Evolutionary conservation across 257 asterid species (phyloP).

Genomic region (Misopates orontium): DNA sequence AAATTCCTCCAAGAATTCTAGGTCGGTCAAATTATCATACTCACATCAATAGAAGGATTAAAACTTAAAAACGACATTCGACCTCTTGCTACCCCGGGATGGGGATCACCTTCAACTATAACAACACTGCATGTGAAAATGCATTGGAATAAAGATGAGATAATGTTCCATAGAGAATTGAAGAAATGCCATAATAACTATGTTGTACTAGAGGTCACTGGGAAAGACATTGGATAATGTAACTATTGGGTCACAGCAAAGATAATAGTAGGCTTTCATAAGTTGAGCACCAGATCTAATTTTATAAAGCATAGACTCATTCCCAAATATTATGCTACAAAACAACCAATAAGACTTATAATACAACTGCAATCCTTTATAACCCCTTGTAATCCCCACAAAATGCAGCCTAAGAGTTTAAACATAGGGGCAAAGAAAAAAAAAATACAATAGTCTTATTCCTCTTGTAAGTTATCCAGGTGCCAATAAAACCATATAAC

Average conservation of each 20-base stretch:
- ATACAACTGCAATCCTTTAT: not conserved
- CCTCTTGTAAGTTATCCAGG: too few species aligned
- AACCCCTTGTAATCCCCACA: not conserved
- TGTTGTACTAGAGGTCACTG: not conserved
- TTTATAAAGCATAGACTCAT: too few species aligned
- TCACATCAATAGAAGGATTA: constrained; percentile 94
- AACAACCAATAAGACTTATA: too few species aligned
- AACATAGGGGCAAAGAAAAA: too few species aligned
- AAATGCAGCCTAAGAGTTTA: too few species aligned
- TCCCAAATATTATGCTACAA: too few species aligned
- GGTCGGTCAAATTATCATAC: constrained; percentile 40
- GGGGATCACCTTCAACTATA: constrained; percentile 84
- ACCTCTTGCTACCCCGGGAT: constrained; percentile 73
- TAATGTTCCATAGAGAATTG: not conserved
- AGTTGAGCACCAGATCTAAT: not conserved
- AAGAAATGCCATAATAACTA: constrained; percentile 2
- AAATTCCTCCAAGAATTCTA: constrained; percentile 19
- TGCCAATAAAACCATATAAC: too few species aligned
- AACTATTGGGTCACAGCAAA: not conserved
- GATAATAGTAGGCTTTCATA: not conserved
- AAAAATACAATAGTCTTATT: too few species aligned
- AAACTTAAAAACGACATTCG: constrained; percentile 92
- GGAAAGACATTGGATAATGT: not conserved
- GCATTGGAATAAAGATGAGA: constrained; percentile 19
- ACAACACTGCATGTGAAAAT: constrained; percentile 64